phyloP scores from a whole-genome alignment of 768 basidiomycete genomes.

The Crassisporium funariophilum region DNA sequence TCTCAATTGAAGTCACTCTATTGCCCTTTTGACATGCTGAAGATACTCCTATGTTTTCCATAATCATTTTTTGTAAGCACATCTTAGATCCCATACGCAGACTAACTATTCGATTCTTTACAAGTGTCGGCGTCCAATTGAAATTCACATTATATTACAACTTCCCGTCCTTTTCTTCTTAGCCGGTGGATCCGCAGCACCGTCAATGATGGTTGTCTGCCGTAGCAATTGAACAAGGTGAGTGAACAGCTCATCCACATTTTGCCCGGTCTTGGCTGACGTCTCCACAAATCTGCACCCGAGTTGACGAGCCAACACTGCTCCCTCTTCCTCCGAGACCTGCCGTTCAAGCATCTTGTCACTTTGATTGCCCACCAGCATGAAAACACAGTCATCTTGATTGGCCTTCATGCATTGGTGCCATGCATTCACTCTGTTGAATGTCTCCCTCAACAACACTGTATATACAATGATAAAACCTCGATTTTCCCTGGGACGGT shows the following conservation, averaged over 20 bases:
- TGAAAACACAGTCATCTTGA: slow-evolving; percentile 81
- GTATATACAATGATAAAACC: slow-evolving; percentile 97
- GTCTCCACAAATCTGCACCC: slow-evolving; percentile 96
- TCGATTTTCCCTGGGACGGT: slow-evolving; percentile 89
- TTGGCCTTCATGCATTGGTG: slow-evolving; percentile 92
- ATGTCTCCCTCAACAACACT: slow-evolving; percentile 88
- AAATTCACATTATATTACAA: slow-evolving; percentile 87
- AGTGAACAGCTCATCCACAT: slow-evolving; percentile 89
- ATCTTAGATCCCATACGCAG: no score
- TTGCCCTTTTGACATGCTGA: no score
- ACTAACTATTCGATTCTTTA: no score
- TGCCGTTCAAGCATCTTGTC: slow-evolving; percentile 92
- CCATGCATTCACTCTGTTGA: slow-evolving; percentile 87
- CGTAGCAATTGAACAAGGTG: slow-evolving; percentile 83
- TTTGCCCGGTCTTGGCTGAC: slow-evolving; percentile 92
- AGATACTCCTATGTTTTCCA: no score
- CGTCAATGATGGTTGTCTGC: slow-evolving; percentile 62
- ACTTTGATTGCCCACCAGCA: slow-evolving; percentile 95
- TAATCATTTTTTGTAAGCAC: no score
- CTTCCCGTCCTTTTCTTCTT: slow-evolving; percentile 50
- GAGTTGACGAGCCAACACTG: slow-evolving; percentile 75
- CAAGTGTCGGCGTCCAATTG: no score
- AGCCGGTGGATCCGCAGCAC: slow-evolving; percentile 41
- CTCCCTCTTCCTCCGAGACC: slow-evolving; percentile 89
- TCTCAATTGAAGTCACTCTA: no score